Percentiles rank a stretch among this genome's conserved stretches.
Evolutionary conservation across 1,139 yeast species (phyloP).

Genomic region (Lodderomyces beijingensis): DNA sequence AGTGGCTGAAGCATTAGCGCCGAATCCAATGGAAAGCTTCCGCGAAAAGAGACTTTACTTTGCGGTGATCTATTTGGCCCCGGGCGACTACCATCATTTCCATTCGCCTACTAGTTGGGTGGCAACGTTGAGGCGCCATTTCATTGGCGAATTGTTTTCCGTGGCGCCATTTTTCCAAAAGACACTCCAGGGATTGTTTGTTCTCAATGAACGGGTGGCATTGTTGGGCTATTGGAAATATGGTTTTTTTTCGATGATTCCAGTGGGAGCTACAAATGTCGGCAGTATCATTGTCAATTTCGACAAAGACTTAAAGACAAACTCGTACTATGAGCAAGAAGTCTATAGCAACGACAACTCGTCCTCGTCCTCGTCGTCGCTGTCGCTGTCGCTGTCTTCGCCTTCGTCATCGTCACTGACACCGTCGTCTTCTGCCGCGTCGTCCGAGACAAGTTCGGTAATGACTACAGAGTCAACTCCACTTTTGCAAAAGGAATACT

Average conservation of each 20-base stretch:
- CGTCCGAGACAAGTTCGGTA: background rate
- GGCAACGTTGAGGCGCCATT: constrained; percentile 86
- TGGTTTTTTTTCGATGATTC: constrained; percentile 98
- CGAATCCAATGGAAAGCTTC: constrained; percentile 29
- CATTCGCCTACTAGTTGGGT: constrained; percentile 99
- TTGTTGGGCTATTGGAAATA: constrained; percentile 93
- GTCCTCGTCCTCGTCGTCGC: constrained; percentile 5
- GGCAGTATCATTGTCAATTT: constrained; percentile 92
- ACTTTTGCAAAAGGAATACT: constrained; percentile 19
- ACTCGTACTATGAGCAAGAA: constrained; percentile 60
- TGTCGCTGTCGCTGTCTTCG: background rate
- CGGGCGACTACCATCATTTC: constrained; percentile 97
- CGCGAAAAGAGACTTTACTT: constrained; percentile 66
- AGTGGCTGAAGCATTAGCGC: constrained; percentile 39
- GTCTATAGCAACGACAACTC: constrained; percentile 26
- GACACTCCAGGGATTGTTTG: constrained; percentile 80
- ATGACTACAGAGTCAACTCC: constrained; percentile 29
- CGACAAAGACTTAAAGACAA: constrained; percentile 86
- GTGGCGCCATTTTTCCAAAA: constrained; percentile 96
- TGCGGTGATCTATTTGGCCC: constrained; percentile 92
- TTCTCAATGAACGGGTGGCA: constrained; percentile 92
- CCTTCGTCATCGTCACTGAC: constrained; percentile 3
- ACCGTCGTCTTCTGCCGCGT: constrained; percentile 4
- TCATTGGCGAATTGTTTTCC: constrained; percentile 90
- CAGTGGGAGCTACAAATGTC: constrained; percentile 98